Evolutionary conservation across 202 grass and related monocot species (phyloP).

Genomic region (Dendrocalamus latiflorus): DNA sequence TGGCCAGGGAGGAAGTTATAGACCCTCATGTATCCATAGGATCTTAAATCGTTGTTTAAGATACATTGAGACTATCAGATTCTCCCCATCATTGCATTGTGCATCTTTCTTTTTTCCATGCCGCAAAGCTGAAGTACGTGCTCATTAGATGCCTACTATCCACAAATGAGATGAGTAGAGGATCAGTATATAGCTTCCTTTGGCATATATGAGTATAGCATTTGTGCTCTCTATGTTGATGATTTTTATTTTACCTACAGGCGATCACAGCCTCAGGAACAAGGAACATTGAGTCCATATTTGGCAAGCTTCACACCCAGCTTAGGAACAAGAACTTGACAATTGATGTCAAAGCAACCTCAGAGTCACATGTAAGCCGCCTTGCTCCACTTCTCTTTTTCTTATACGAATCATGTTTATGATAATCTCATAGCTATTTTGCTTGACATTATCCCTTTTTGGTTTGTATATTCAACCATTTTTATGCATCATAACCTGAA

Average conservation of each 20-base stretch:
- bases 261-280: slow-evolving; percentile 58
- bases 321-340: slow-evolving; percentile 71
- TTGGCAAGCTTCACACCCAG: slow-evolving; percentile 67
- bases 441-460: background rate
- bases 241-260: slow-evolving; percentile 44
- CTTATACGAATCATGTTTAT: background rate
- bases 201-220: background rate
- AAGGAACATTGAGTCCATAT: slow-evolving; percentile 69
- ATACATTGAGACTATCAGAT: background rate
- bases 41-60: background rate
- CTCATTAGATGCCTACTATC: background rate
- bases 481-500: background rate
- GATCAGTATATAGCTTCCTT: background rate
- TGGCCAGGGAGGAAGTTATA: background rate
- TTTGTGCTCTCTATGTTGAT: slow-evolving; percentile 4
- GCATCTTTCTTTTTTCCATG: background rate
- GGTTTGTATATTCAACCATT: background rate
- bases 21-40: background rate
- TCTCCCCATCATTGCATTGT: background rate
- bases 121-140: background rate
- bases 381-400: background rate
- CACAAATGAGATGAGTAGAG: background rate
- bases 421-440: background rate
- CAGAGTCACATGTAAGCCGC: slow-evolving; percentile 66
- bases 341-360: slow-evolving; percentile 75